Base-by-base conservation (phyloP, 1,284 basidiomycete genomes). In the Ganoderma multipileum region DNA sequence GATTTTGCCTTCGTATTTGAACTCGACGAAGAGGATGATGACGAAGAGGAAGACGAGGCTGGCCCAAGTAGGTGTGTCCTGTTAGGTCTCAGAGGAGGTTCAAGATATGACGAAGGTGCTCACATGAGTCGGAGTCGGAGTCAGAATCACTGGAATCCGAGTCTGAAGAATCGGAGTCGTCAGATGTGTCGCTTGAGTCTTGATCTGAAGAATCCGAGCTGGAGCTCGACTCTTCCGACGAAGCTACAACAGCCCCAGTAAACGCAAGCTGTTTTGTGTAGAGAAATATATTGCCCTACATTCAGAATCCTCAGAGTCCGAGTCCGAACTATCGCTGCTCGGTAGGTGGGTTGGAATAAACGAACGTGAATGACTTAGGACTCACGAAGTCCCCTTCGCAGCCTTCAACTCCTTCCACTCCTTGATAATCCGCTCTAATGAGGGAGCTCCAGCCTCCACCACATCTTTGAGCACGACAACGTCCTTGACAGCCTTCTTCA, bases 401-500 rank as follows among this genome's bases (percentile, higher is more conserved):
- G 36, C 75, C 68, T 69, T 77, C 41, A 81, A 72, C 4, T 76
- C 72, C 75, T 84, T 89, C 91, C 91, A 93, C 72, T 87, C 82
- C 68, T 83, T 83, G 9, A 93, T 76, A 63, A 93, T 89, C 42
- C 85, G 83, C 64, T 91, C 88, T 72, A 94, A 76, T n/a, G 84
- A 78, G 38, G 86, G 83, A 16, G 84, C 86, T n/a, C 85, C 81
- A 28, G 79, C 66, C 41, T 80, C 76, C 58, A 85, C 75, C 33
- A 82, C 83, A 69, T 90, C 89, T 70, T 89, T 87, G 42, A 91
- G 79, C 30, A 87, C 80, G 36, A 90, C 84, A 26, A 87, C 76
- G 63, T 85, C 82, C 78, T 87, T 88, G 20, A 85, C 90, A 28
- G 91, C 90, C 74, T 89, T 78, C 68, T 76, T 79, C 16, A 81